Evolutionary conservation across 1,284 basidiomycete species (phyloP).

Genomic region (Irpex lacteus): DNA sequence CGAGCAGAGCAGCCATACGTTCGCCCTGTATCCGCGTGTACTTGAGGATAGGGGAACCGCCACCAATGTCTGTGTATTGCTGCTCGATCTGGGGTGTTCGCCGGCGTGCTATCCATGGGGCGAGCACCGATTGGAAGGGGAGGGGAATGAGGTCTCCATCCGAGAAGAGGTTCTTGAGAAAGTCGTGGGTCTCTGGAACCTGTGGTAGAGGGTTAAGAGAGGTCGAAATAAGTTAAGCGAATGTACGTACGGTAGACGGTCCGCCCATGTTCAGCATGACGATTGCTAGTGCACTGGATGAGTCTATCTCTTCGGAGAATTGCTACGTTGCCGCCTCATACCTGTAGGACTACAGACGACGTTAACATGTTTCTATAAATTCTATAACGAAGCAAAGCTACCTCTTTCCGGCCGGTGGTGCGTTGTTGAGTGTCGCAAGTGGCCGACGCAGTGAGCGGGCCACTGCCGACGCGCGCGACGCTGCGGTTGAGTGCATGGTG

Average conservation of each 20-base stretch:
- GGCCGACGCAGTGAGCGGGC: conserved; percentile 4
- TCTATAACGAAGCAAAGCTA: conserved; percentile 16
- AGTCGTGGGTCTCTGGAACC: conserved; percentile 86
- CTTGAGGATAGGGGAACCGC: conserved; percentile 94
- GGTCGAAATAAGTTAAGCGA: background rate
- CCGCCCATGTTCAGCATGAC: conserved; percentile 99
- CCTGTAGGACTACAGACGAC: conserved; percentile 54
- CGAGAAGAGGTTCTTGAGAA: conserved; percentile 91
- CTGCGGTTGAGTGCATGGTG: background rate
- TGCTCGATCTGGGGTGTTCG: conserved; percentile 94
- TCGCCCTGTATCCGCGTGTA: conserved; percentile 91
- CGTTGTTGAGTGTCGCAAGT: conserved; percentile 33
- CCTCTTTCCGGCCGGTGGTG: conserved; percentile 36
- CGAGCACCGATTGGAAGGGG: conserved; percentile 86
- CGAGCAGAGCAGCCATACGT: conserved; percentile 87
- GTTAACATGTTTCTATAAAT: conserved; percentile 9
- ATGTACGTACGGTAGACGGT: conserved; percentile 73
- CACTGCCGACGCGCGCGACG: background rate
- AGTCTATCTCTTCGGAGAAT: background rate
- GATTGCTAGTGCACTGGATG: conserved; percentile 53
- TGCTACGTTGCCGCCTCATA: conserved; percentile 27
- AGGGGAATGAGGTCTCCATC: conserved; percentile 96
- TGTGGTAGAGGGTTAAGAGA: conserved; percentile 27
- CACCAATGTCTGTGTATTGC: conserved; percentile 95
- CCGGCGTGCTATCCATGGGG: conserved; percentile 86